Evolutionary conservation across 1,139 yeast species (phyloP), one percentile per base, ranked within the genome.

Genomic region (Sugiyamaella paludigena): DNA sequence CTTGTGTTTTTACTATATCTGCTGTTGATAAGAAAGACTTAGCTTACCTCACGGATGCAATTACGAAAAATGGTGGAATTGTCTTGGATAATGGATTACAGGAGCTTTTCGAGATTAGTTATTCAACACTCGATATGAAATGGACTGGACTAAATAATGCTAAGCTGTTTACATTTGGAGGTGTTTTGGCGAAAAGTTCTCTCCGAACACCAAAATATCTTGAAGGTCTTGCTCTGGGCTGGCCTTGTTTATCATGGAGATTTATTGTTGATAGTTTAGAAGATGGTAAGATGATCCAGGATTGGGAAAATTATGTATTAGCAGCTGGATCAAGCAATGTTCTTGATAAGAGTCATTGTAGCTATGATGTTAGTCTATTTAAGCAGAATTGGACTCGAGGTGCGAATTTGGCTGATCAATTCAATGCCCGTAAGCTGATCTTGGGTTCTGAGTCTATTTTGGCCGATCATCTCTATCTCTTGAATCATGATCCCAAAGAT

Each of bases 201-300:
- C 74, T 79, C 31, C 73, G 95, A 38, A 86, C 88, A 48, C 77
- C 84, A 16, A 88, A 88, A 61, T 91, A 85, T 61, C 66, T 89
- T n/a, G 95, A 88, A 61, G 81, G 87, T 0, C 68, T 89, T n/a
- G 88, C 95, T 0, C 65, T 89, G 38, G 94, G 95, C 1, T 88
- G 96, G 95, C 98, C 98, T 1, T 78, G 88, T 15, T 61, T 91
- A 30, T 81, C 87, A 2, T 77, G 78, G 53, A 65, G 70, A 11
- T 89, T 78, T 57, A 72, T 91, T 8, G 65, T 68, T n/a, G 84
- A 83, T 54, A 32, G 43, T 31, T 12, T 45, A 11, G 56, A 58
- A 2, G 63, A 66, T 12, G 61, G 71, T 2, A 54, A 59, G 9
- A 58, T 58, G 19, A 43, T 63, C 26, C 57, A 51, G 8, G 57